Evolutionary conservation across 768 basidiomycete species (phyloP).

Genomic region (Suillus sp.): DNA sequence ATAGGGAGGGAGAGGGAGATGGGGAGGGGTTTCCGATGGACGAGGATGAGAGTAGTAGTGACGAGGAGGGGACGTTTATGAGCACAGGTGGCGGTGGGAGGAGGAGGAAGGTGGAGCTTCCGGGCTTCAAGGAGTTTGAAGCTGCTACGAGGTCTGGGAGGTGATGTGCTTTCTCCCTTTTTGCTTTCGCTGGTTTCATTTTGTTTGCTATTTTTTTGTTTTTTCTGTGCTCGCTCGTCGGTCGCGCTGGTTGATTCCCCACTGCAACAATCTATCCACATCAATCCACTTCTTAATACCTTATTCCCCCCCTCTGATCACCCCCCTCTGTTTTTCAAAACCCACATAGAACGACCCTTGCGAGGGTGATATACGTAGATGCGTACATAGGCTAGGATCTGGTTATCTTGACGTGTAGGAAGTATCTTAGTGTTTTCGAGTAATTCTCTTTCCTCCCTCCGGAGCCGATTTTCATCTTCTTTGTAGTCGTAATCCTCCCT

Average conservation of each 20-base stretch:
- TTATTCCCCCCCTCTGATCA: not conserved
- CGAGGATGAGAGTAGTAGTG: slow-evolving; percentile 23
- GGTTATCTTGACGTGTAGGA: slow-evolving; percentile 30
- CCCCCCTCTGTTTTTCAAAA: not conserved
- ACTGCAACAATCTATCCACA: slow-evolving; percentile 3
- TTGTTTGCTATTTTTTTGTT: slow-evolving; percentile 1
- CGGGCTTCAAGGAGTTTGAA: slow-evolving; percentile 65
- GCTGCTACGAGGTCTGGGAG: slow-evolving; percentile 41
- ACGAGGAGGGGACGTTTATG: slow-evolving; percentile 25
- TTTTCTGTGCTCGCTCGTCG: not conserved
- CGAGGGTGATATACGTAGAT: slow-evolving; percentile 9
- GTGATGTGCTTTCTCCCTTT: slow-evolving; percentile 13
- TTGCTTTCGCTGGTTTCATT: not conserved
- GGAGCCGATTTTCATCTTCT: not conserved
- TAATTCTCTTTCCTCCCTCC: not conserved
- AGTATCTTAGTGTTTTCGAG: slow-evolving; percentile 6
- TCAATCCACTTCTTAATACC: slow-evolving; percentile 6
- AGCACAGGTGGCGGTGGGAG: not conserved
- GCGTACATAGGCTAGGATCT: slow-evolving; percentile 16
- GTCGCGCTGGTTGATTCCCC: not conserved
- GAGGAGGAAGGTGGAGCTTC: slow-evolving; percentile 48
- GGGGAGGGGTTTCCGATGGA: not conserved
- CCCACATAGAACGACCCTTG: not conserved
- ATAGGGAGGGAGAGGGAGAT: not conserved
- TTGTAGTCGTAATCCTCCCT: not conserved